A percentile compares a stretch with the other conserved stretches of the same genome.
These are phyloP conservation scores for Plasmodium relictum DNA, from an alignment of 169 alveolate genomes.

Conservation along the genomic window DNA sequence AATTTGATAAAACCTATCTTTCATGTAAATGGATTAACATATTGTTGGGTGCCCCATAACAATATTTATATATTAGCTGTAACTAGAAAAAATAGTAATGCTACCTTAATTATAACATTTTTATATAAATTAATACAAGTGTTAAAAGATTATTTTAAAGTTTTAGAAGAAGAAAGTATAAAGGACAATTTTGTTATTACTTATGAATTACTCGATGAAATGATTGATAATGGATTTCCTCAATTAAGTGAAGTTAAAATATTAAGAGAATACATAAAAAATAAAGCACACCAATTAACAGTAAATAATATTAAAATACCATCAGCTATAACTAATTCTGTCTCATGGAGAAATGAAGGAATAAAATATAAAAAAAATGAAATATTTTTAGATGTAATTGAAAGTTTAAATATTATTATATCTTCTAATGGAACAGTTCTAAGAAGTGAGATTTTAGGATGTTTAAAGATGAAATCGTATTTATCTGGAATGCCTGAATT, in stretches of 20 bases:
- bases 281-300: conserved; percentile 89
- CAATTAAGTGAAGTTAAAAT: conserved; percentile 93
- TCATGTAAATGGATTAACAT: conserved; percentile 95
- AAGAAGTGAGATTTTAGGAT: conserved; percentile 97
- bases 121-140: conserved; percentile 86
- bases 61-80: conserved; percentile 93
- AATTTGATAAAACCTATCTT: conserved; percentile 95
- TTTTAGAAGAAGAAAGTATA: conserved; percentile 98
- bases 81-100: conserved; percentile 86
- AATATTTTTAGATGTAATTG: conserved; percentile 99
- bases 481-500: conserved; percentile 99
- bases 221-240: conserved; percentile 99
- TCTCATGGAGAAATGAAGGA: conserved; percentile 97
- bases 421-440: conserved; percentile 93
- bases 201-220: conserved; percentile 99
- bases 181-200: conserved; percentile 99
- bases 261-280: conserved; percentile 88
- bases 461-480: conserved; percentile 95
- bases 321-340: conserved; percentile 96
- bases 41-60: conserved; percentile 97
- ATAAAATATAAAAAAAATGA: conserved; percentile 98
- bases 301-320: conserved; percentile 90
- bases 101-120: conserved; percentile 81
- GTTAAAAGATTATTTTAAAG: conserved; percentile 96
- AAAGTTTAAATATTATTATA: conserved; percentile 94